Base-by-base conservation (phyloP, 805 yeast genomes). In the Saccharomycopsis schoenii region DNA sequence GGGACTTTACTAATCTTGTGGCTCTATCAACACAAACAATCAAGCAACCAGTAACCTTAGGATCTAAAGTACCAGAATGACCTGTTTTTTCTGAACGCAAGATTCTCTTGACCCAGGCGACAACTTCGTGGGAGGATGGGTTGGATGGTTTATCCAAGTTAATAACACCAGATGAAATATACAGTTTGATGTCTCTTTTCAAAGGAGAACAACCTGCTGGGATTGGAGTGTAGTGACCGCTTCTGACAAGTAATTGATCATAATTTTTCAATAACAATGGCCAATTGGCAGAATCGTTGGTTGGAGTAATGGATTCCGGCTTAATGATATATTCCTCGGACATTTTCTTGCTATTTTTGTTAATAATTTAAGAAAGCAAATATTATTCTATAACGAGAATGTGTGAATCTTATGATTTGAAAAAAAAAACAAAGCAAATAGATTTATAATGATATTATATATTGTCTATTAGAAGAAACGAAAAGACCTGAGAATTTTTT, bases 91-190 rank as follows among this genome's bases (percentile, higher is more conserved):
- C 98, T 64, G 86, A 88, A 74, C 98, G 85, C 70, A 94, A 80
- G 68, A 94, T 94, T 75, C 98, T 83, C 79, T 94, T 94, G 71
- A 94, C 84, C 99, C 99, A 94, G 25, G 99, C 99, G 70, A 94
- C 99, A 72, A 94, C 99, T 80, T 94, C 99, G 77, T 94, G 99
- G 60, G 97, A 90, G 54, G 97, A 89, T 68, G 99, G 99, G 76
- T 94, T 94, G 34, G 97, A 89, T 68, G 99, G 99, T 73, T 94
- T 94, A 78, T 94, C 99, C 69, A 94, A 81, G 79, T 94, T 94
- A 73, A 94, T 93, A 58, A 94, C 96, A 81, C 99, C 99, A 6
- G 97, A 86, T 57, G 94, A 83, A 69, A 94, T 80, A 74, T 94
- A 94, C 40, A 89, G 81, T 75, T 89, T 89, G 68, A 94, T 78